Base-by-base conservation (phyloP, 1,284 basidiomycete genomes). In the Cryptococcus sp. region DNA sequence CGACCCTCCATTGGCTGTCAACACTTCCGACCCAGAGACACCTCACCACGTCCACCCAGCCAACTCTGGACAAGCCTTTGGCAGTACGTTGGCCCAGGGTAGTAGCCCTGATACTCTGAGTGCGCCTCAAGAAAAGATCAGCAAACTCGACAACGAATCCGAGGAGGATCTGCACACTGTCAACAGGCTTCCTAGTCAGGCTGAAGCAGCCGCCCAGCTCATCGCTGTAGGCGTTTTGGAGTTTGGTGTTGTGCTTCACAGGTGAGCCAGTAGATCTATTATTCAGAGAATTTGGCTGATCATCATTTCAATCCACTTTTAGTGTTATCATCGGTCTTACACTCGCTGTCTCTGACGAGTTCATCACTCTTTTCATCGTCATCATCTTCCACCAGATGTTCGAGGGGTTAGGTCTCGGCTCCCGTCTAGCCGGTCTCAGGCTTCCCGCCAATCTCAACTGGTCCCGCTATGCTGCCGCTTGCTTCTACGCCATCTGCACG, bases 181-280 rank as follows among this genome's bases (percentile, higher is more conserved):
- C 40, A 66, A 64, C 38, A 59, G 61, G 5, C 34, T 52, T 10
- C 65, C 69, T 3, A 56, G 50, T 13, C 37, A 62, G 23, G 64
- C 73, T 39, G 76, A 78, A 53, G 67, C 69, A 13, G 65, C 83
- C 0, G 86, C 90, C 1, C 92, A 97, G 76, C 81, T 96, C 49
- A 82, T 98, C 46, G 93, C 66, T 34, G 75, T 79, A 22, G 76
- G 62, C 17, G 73, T 79, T 1, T 66, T 79, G 29, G 78, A 85
- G 74, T 95, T 98, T 69, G 96, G 95, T 68, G 91, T 98, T 49
- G 79, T 94, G 15, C 81, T 99, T 60, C 93, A 96, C 74, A 68
- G 65, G 58, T 89, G 85, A 52, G 64, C 84, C 81, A 46, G 51
- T 19, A 40, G 23, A 46, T 37, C 4, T 5, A 19, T 20, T 13